Conservation (phyloP, 768 basidiomycete genomes). For the Tulasnella calospora region DNA sequence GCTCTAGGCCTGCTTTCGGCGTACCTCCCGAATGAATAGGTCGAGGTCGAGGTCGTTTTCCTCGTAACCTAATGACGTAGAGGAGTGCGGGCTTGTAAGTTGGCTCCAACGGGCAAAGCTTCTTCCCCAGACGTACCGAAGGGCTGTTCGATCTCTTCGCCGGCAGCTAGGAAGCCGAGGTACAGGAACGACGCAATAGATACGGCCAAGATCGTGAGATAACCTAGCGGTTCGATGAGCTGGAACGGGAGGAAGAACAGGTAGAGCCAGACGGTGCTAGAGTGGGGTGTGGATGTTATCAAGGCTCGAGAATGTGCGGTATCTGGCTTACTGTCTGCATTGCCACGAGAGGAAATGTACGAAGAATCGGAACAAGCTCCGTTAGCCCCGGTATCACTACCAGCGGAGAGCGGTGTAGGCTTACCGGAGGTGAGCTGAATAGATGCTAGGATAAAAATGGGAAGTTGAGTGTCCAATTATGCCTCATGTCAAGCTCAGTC, state of each 20-base stretch:
- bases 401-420: conserved; percentile 29
- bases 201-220: conserved; percentile 63
- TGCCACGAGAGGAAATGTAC: conserved; percentile 27
- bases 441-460: conserved; percentile 43
- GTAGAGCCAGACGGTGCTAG: conserved; percentile 63
- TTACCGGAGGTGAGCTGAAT: conserved; percentile 58
- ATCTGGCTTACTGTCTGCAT: conserved; percentile 29
- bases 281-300: not conserved
- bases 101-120: conserved; percentile 34
- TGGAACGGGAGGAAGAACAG: conserved; percentile 77
- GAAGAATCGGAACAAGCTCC: not conserved
- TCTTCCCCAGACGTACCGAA: conserved; percentile 32
- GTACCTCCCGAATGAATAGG: conserved; percentile 29
- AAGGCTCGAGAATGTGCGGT: not conserved
- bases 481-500: conserved; percentile 2
- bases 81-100: conserved; percentile 58
- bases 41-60: conserved; percentile 69
- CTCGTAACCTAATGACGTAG: conserved; percentile 49
- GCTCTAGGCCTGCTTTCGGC: too few relatives aligned
- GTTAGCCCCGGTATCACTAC: not conserved
- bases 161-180: conserved; percentile 69
- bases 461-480: not conserved
- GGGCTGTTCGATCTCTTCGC: conserved; percentile 34
- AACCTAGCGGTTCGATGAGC: conserved; percentile 55
- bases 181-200: conserved; percentile 65